Evolutionary conservation across 2,329 filamentous ascomycete genomes (phyloP), one percentile per base, ranked within the genome.

Genomic region (Phialophora expanda): DNA sequence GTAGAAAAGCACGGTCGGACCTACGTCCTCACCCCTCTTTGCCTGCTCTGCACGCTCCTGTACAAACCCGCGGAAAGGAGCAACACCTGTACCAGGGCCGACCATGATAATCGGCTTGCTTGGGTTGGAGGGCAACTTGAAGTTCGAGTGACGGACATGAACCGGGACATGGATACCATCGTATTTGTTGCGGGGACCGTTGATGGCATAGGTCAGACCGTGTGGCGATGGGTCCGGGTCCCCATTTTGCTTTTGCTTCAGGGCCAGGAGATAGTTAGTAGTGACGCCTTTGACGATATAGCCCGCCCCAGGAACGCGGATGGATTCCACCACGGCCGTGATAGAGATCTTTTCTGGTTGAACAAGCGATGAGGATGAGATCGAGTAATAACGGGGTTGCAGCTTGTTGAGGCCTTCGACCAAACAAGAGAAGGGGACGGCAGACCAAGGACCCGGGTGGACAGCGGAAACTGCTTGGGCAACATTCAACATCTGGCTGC

Each of bases 321-420:
- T 86, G 12, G 89, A 92, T 78, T 98, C 95, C 66, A 99, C 94
- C 48, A 98, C 90, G 64, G 94, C 94, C 17, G 95, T 99, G 74
- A 99, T 90, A 67, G 95, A 92, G 71, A 99, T 93, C 82, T 93
- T 94, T 80, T 96, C 89, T 77, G 95, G 93, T 77, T 99, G 93
- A 17, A 96, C 93, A 8, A 93, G 79, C 6, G 95, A 97, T 0
- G 95, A 98, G 0, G 96, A 99, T 1, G 95, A 99, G 78, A 99
- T 99, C 57, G 96, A 99, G 83, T 99, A 99, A 85, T 98, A 99
- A 57, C 95, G 92, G 46, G 95, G 94, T 79, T 99, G 95, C 64
- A 99, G 88, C 84, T 97, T 98, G 80, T 89, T 91, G 68, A 99
- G 80, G 71, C 92, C 91, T 83, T 99, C 95, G 71, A 99, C 93